Conservation (phyloP, 1,139 yeast genomes). For the Candida pseudoviswanathii region DNA sequence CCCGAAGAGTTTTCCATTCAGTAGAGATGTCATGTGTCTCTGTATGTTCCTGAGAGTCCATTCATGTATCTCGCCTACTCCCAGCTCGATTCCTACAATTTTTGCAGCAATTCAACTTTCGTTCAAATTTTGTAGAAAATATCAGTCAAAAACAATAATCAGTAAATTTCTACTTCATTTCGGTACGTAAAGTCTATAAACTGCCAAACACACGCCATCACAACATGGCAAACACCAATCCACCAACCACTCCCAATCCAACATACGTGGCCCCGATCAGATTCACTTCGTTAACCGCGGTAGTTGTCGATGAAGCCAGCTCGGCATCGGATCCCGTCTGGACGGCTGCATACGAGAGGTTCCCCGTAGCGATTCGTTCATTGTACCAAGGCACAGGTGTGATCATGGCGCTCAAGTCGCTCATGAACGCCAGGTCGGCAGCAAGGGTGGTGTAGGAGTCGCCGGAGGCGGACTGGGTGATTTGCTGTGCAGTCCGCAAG, state of each 20-base stretch:
- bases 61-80: too few species aligned
- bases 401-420: conserved; percentile 29
- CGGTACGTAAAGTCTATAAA: background rate
- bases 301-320: background rate
- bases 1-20: too few species aligned
- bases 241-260: background rate
- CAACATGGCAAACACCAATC: background rate
- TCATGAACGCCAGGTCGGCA: conserved; percentile 17
- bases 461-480: conserved; percentile 29
- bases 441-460: conserved; percentile 40
- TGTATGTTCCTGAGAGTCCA: too few species aligned
- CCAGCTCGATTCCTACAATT: background rate
- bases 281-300: background rate
- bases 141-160: background rate
- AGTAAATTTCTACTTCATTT: background rate
- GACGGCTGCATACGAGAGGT: too few species aligned
- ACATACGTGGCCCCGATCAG: background rate
- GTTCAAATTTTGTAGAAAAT: background rate
- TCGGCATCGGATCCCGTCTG: conserved; percentile 8
- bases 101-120: background rate
- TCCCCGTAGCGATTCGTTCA: conserved; percentile 15
- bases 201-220: background rate
- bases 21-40: too few species aligned
- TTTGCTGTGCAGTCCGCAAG: conserved; percentile 23
- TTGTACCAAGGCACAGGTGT: conserved; percentile 39